phyloP scores from a whole-genome alignment of 345 rosid genomes.

The Linum lewisii region DNA sequence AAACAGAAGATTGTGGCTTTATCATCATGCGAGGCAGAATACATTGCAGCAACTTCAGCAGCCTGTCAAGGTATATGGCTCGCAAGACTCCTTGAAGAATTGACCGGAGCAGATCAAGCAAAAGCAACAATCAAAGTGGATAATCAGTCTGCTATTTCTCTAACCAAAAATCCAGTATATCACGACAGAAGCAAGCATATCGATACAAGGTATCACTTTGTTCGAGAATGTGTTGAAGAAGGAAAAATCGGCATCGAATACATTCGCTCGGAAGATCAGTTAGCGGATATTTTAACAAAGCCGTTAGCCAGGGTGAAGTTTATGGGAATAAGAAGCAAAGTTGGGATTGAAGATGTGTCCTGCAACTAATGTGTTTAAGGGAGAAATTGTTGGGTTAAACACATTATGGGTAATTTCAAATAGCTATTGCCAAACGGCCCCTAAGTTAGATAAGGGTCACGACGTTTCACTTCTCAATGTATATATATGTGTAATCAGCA shows the following conservation, averaged over 20 bases:
- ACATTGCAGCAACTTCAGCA: not conserved
- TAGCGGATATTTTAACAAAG: not conserved
- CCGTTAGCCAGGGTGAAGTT: not conserved
- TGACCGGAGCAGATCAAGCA: not conserved
- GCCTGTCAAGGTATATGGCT: not conserved
- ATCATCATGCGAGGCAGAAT: not conserved
- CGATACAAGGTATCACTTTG: not conserved
- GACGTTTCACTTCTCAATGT: too few relatives aligned
- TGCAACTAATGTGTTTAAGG: not conserved
- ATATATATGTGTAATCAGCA: too few relatives aligned
- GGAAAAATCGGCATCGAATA: not conserved
- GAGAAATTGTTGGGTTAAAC: not conserved
- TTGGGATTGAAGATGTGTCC: not conserved
- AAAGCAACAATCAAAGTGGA: not conserved
- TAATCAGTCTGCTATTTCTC: not conserved
- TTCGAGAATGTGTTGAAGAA: slow-evolving; percentile 1
- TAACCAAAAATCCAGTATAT: not conserved
- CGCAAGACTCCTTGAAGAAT: not conserved
- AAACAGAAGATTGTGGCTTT: not conserved
- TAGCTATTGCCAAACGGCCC: too few relatives aligned
- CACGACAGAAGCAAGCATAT: not conserved
- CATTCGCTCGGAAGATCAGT: not conserved
- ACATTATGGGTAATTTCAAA: too few relatives aligned
- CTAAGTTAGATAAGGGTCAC: too few relatives aligned
- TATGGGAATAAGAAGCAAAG: not conserved